These are phyloP conservation scores for Diversispora eburnea DNA, from an alignment of 192 early-diverging fungal species.

Conservation along the genomic window DNA sequence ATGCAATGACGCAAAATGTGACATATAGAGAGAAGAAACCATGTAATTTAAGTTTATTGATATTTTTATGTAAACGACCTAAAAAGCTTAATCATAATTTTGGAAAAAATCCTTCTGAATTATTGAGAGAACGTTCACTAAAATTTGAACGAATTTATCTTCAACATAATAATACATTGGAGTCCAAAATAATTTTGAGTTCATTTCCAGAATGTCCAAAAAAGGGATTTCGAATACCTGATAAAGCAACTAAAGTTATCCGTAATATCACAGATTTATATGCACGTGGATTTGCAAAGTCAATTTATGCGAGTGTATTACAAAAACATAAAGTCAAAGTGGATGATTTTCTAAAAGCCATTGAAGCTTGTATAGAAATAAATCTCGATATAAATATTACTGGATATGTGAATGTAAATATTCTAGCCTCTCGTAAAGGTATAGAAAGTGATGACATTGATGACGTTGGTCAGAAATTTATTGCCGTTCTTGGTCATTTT, in stretches of 20 bases:
- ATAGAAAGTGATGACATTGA: conserved; percentile 37
- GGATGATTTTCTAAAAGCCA: conserved; percentile 45
- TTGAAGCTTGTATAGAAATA: conserved; percentile 46
- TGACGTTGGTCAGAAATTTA: conserved; percentile 49
- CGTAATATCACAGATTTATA: conserved; percentile 45
- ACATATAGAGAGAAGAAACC: conserved; percentile 10
- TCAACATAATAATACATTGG: conserved; percentile 8
- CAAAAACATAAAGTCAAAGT: conserved; percentile 45
- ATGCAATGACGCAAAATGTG: conserved; percentile 24
- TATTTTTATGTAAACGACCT: conserved; percentile 53
- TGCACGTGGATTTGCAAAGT: conserved; percentile 51
- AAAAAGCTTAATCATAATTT: conserved; percentile 31
- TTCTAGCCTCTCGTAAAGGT: conserved; percentile 34
- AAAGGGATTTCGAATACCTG: background rate
- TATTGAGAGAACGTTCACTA: background rate
- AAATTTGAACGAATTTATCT: background rate
- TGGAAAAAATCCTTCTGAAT: background rate
- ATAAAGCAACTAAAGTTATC: conserved; percentile 29
- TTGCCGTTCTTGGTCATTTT: conserved; percentile 53
- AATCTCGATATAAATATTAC: conserved; percentile 56
- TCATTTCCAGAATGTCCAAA: conserved; percentile 6
- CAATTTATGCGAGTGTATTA: conserved; percentile 50
- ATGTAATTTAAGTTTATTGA: conserved; percentile 35
- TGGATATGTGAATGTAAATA: conserved; percentile 52
- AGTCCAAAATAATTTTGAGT: conserved; percentile 17